Percentiles rank a stretch among this genome's conserved stretches.
These are phyloP conservation scores for Entomortierella beljakovae DNA, from an alignment of 192 early-diverging fungal genomes.

Conservation along the genomic window DNA sequence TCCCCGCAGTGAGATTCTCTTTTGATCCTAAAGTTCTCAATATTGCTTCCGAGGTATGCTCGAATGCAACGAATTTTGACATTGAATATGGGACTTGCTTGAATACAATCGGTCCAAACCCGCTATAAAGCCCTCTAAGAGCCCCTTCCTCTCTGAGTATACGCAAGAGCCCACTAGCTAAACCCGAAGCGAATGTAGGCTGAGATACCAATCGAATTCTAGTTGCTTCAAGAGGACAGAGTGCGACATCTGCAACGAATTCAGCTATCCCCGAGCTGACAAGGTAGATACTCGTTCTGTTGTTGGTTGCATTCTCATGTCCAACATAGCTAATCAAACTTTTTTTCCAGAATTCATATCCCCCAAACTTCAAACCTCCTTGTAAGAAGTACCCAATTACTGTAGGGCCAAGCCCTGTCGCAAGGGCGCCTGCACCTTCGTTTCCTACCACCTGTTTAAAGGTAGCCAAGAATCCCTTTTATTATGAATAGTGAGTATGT, in stretches of 20 bases:
- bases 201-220: slow-evolving; percentile 78
- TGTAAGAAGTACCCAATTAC: slow-evolving; percentile 26
- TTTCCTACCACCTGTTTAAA: slow-evolving; percentile 59
- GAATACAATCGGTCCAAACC: slow-evolving; percentile 80
- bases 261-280: slow-evolving; percentile 73
- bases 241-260: slow-evolving; percentile 79
- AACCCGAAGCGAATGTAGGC: slow-evolving; percentile 71
- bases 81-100: slow-evolving; percentile 83
- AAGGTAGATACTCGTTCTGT: slow-evolving; percentile 74
- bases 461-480: slow-evolving; percentile 59
- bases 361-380: slow-evolving; percentile 74
- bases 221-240: slow-evolving; percentile 80
- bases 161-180: slow-evolving; percentile 66
- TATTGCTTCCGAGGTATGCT: slow-evolving; percentile 61
- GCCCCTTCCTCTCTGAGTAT: slow-evolving; percentile 74
- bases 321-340: slow-evolving; percentile 64
- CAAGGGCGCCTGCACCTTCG: slow-evolving; percentile 69
- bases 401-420: slow-evolving; percentile 74
- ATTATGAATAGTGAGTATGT: too few relatives aligned
- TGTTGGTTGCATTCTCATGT: slow-evolving; percentile 63
- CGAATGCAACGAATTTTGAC: slow-evolving; percentile 80
- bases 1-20: background rate
- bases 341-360: slow-evolving; percentile 76
- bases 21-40: slow-evolving; percentile 45
- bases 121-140: slow-evolving; percentile 76